Conservation (phyloP, 306 rosid genomes). For the Ormosia semicastrata region DNA sequence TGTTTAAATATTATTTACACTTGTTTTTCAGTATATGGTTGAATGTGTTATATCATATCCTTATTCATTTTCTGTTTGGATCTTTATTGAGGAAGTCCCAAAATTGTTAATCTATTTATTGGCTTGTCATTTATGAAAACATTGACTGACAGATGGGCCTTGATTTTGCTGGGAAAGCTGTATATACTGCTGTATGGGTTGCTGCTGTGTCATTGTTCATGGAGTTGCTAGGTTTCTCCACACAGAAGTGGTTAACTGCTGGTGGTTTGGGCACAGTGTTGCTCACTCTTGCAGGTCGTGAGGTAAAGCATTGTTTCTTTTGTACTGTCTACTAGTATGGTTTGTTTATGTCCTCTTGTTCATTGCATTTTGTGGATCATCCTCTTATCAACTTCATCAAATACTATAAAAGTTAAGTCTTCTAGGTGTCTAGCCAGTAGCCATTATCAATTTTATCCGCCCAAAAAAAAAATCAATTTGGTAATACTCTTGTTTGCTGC, state of each 20-base stretch:
- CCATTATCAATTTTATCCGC: slow-evolving; percentile 10
- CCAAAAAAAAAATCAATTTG: not conserved
- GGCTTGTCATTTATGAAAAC: slow-evolving; percentile 12
- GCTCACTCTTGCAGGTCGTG: slow-evolving; percentile 97
- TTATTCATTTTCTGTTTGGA: slow-evolving; percentile 2
- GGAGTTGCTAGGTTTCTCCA: slow-evolving; percentile 97
- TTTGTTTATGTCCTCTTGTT: slow-evolving; percentile 1
- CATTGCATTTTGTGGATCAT: slow-evolving; percentile 14
- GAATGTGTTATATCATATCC: not conserved
- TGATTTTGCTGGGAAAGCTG: slow-evolving; percentile 91
- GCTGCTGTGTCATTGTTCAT: slow-evolving; percentile 95
- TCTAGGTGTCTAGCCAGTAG: not conserved
- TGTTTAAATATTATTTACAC: slow-evolving; percentile 4
- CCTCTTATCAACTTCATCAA: slow-evolving; percentile 5
- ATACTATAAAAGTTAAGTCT: not conserved
- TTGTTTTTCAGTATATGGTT: slow-evolving; percentile 14
- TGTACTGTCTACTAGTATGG: not conserved
- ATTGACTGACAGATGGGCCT: slow-evolving; percentile 73
- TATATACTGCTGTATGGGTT: slow-evolving; percentile 93
- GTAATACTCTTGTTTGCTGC: slow-evolving; percentile 18
- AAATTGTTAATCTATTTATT: slow-evolving; percentile 10
- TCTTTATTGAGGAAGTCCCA: slow-evolving; percentile 8
- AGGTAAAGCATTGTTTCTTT: slow-evolving; percentile 57
- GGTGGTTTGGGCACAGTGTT: slow-evolving; percentile 98
- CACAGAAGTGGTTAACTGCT: slow-evolving; percentile 97